Evolutionary conservation across 2,329 filamentous ascomycete genomes (phyloP), one percentile per base, ranked within the genome.

Genomic region (Ophiocordyceps polyrhachis-furcata): DNA sequence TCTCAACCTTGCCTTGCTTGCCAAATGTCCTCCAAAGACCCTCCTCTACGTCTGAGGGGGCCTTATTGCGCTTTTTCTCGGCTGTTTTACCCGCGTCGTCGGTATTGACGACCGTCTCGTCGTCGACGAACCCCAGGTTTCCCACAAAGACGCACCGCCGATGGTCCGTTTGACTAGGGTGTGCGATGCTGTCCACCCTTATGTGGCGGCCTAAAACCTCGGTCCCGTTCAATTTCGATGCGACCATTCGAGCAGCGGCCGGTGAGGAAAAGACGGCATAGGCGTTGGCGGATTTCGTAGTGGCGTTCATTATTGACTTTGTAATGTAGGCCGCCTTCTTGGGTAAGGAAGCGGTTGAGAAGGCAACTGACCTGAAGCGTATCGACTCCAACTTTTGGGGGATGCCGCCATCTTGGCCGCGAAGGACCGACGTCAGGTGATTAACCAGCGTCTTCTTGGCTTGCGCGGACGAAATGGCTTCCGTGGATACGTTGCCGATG

Each of bases 241-340:
- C 76, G 2, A 88, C 88, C 53, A 81, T 76, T 45, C 85, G 78
- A 13, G 86, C 87, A 3, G 83, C 85, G 9, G 75, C 67, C 1
- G 75, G 62, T 2, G 83, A 85, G 40, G 78, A 81, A 66, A 91
- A 95, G 43, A 98, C 87, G 28, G 74, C 85, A 58, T 98, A 98
- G 42, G 91, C 91, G 58, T 98, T 95, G 47, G 88, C 87, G 49
- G 83, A 93, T 56, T 84, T 85, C 1, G 89, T 91, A 1, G 93
- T 98, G 19, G 85, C 77, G 48, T 84, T 80, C 81, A 95, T 89
- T 47, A 96, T 69, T 21, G 87, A 80, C 59, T 88, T 87, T 54
- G 85, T 93, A 49, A 89, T 91, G 60, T 79, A 96, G 21, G 91
- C 83, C n/a, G 89, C 91, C 49, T 89, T 84, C 66, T 94, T 95